Evolutionary conservation across 2,329 filamentous ascomycete genomes (phyloP).

Genomic region (Coniochaeta pulveracea): DNA sequence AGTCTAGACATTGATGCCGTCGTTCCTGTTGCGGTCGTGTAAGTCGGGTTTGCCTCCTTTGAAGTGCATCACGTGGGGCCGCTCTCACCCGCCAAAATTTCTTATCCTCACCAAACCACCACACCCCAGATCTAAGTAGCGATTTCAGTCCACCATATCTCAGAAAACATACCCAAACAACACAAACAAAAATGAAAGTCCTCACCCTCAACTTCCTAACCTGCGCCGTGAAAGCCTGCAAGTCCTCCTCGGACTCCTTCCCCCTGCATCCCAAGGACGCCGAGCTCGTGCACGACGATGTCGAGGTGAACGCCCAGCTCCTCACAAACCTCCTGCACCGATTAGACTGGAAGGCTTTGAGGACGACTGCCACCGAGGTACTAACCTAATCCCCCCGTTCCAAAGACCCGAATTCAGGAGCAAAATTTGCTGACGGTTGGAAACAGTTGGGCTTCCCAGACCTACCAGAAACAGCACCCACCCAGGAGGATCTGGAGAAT

Average conservation of each 20-base stretch:
- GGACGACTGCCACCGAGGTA: conserved; percentile 69
- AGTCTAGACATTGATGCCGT: background rate
- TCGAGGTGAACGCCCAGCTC: conserved; percentile 71
- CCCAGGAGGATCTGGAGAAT: conserved; percentile 46
- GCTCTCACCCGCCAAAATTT: background rate
- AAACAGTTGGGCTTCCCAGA: conserved; percentile 65
- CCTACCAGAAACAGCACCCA: conserved; percentile 54
- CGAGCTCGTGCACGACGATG: conserved; percentile 74
- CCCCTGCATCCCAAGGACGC: conserved; percentile 88
- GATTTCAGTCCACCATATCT: too few relatives aligned
- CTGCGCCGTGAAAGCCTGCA: conserved; percentile 93
- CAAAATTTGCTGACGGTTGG: background rate
- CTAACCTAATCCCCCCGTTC: too few relatives aligned
- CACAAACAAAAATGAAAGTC: conserved; percentile 62
- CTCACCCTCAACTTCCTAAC: conserved; percentile 94
- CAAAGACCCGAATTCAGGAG: too few relatives aligned
- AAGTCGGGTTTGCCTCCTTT: background rate
- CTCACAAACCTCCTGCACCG: conserved; percentile 76
- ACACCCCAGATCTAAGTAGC: background rate
- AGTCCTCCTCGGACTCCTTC: conserved; percentile 66
- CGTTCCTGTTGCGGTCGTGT: background rate
- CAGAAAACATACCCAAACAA: conserved; percentile 6
- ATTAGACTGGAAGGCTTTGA: conserved; percentile 77
- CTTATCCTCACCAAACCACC: background rate
- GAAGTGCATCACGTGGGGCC: conserved; percentile 18